phyloP scores from a whole-genome alignment of 2,329 filamentous ascomycete species.

The Myriosclerotinia scirpicola region DNA sequence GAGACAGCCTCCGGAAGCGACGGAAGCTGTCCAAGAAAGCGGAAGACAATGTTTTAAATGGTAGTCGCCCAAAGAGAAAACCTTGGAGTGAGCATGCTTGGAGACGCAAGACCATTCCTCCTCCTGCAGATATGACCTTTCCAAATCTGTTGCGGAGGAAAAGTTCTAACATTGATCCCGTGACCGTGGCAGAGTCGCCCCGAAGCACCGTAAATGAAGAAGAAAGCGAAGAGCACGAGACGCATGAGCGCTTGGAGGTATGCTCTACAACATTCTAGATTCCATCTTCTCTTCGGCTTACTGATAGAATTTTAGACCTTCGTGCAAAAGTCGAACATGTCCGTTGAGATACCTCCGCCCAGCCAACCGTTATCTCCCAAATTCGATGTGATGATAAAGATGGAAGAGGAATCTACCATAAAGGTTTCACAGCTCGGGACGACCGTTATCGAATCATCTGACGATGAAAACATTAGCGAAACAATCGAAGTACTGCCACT shows the following conservation, averaged over 20 bases:
- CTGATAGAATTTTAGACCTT: conserved; percentile 2
- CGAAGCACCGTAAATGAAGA: not conserved
- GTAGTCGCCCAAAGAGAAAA: conserved; percentile 1
- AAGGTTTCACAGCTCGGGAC: not conserved
- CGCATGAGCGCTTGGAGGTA: not conserved
- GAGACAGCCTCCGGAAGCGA: conserved; percentile 15
- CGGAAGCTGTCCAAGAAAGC: conserved; percentile 7
- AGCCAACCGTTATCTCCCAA: not conserved
- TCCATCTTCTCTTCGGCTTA: not conserved
- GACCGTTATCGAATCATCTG: not conserved
- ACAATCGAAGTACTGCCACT: not conserved
- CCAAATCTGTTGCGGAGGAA: conserved; percentile 19
- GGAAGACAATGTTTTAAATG: conserved; percentile 8
- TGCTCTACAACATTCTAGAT: not conserved
- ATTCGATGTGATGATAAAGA: not conserved
- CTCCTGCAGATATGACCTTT: conserved; percentile 12
- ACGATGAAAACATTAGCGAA: not conserved
- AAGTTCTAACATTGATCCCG: conserved; percentile 11
- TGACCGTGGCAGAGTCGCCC: conserved; percentile 1
- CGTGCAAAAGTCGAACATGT: not conserved
- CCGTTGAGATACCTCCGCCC: not conserved
- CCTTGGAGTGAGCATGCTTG: conserved; percentile 11
- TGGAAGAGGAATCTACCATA: conserved; percentile 11
- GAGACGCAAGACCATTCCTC: conserved; percentile 15
- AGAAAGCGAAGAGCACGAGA: not conserved